These are phyloP conservation scores for Flaveria brownii DNA, from an alignment of 129 eudicot species.

Conservation along the genomic window DNA sequence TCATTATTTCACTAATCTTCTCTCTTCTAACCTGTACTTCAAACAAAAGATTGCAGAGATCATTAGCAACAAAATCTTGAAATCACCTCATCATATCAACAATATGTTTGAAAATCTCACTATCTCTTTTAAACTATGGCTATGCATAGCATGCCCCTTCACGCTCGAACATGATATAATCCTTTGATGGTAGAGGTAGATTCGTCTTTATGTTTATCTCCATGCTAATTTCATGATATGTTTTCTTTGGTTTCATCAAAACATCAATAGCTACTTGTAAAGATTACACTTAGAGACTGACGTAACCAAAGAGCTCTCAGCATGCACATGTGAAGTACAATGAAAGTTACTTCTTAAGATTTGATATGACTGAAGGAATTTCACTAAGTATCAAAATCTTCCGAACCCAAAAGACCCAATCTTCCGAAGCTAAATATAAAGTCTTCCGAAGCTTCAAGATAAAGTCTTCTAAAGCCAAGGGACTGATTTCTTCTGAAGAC, in stretches of 20 bases:
- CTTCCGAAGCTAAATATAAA: no score
- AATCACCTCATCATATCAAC: not conserved
- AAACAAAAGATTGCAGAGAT: not conserved
- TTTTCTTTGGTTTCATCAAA: slow-evolving; percentile 54
- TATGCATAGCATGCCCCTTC: slow-evolving; percentile 94
- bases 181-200: slow-evolving; percentile 28
- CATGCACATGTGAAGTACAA: no score
- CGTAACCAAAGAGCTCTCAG: no score
- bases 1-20: slow-evolving; percentile 90
- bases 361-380: no score
- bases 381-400: no score
- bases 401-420: no score
- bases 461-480: no score
- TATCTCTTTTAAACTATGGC: slow-evolving; percentile 90
- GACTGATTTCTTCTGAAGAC: no score
- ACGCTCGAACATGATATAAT: slow-evolving; percentile 67
- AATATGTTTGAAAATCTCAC: slow-evolving; percentile 37
- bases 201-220: slow-evolving; percentile 44
- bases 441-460: no score
- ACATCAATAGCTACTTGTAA: slow-evolving; percentile 36
- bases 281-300: no score
- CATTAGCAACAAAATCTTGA: slow-evolving; percentile 12
- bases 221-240: slow-evolving; percentile 20
- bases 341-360: no score
- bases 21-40: slow-evolving; percentile 70